A percentile compares a stretch with the other conserved stretches of the same genome.
Evolutionary conservation across 2,329 filamentous ascomycete genomes (phyloP).

Genomic region (Aspergillus floridensis): DNA sequence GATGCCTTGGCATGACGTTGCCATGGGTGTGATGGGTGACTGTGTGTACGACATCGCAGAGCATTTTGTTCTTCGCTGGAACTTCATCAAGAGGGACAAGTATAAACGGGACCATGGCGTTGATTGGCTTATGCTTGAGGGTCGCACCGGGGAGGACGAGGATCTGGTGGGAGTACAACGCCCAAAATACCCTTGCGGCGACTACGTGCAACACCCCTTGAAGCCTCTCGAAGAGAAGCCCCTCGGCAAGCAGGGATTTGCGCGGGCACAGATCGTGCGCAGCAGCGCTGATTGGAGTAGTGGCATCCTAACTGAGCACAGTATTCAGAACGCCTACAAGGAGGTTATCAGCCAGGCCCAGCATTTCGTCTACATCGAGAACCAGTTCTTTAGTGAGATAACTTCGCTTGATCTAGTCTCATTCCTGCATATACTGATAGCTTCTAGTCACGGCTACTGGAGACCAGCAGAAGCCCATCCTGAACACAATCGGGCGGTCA

Average conservation of each 20-base stretch:
- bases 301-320: conserved; percentile 79
- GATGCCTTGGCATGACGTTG: conserved; percentile 98
- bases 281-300: conserved; percentile 93
- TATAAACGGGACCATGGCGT: conserved; percentile 85
- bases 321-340: conserved; percentile 80
- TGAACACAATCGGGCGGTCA: conserved; percentile 81
- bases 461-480: conserved; percentile 78
- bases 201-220: conserved; percentile 79
- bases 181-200: conserved; percentile 83
- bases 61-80: conserved; percentile 93
- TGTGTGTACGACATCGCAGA: conserved; percentile 92
- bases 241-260: conserved; percentile 64
- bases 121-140: conserved; percentile 80
- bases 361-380: conserved; percentile 96
- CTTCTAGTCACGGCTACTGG: conserved; percentile 74
- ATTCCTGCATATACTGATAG: conserved; percentile 42
- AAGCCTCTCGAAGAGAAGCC: conserved; percentile 66
- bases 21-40: conserved; percentile 86
- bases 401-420: neutral
- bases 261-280: conserved; percentile 81
- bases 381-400: conserved; percentile 85
- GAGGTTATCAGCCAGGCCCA: conserved; percentile 83
- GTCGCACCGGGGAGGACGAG: conserved; percentile 73
- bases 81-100: conserved; percentile 95
- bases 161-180: conserved; percentile 85